A percentile compares a stretch with the other conserved stretches of the same genome.
phyloP scores from a whole-genome alignment of 2,329 filamentous ascomycete genomes.

The Alternaria solani region DNA sequence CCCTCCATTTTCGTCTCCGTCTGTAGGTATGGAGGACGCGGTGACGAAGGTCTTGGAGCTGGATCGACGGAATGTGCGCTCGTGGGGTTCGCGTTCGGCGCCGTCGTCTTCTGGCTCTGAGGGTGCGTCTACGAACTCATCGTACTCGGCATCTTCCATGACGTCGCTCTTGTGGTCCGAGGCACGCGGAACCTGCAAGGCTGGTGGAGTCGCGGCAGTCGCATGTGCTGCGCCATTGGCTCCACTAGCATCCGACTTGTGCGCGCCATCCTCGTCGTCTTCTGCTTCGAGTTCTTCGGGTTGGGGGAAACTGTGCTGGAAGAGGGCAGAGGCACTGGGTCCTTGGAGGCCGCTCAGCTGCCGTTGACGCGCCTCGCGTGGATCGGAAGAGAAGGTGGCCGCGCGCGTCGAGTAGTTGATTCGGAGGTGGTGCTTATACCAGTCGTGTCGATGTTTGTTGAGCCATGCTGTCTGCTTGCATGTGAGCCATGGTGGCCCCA shows the following conservation, averaged over 20 bases:
- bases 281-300: constrained; percentile 48
- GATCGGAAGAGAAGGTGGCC: constrained; percentile 62
- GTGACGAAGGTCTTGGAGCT: constrained; percentile 46
- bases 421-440: constrained; percentile 64
- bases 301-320: constrained; percentile 54
- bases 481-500: constrained; percentile 20
- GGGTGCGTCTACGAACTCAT: constrained; percentile 36
- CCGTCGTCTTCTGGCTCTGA: constrained; percentile 45
- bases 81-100: constrained; percentile 22
- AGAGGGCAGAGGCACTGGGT: constrained; percentile 50
- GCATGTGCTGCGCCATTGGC: constrained; percentile 27
- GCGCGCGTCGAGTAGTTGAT: constrained; percentile 55
- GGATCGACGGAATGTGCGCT: constrained; percentile 28
- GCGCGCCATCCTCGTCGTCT: constrained; percentile 33
- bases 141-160: constrained; percentile 5
- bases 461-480: constrained; percentile 64
- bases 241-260: constrained; percentile 15
- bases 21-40: constrained; percentile 34
- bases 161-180: constrained; percentile 36
- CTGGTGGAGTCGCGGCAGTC: constrained; percentile 35
- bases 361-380: constrained; percentile 54
- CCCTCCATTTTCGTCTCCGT: constrained; percentile 11
- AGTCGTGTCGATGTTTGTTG: constrained; percentile 68
- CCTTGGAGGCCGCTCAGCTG: constrained; percentile 54
- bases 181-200: constrained; percentile 41